phyloP scores from a whole-genome alignment of 768 basidiomycete species.

The Tricholoma bakamatsutake region DNA sequence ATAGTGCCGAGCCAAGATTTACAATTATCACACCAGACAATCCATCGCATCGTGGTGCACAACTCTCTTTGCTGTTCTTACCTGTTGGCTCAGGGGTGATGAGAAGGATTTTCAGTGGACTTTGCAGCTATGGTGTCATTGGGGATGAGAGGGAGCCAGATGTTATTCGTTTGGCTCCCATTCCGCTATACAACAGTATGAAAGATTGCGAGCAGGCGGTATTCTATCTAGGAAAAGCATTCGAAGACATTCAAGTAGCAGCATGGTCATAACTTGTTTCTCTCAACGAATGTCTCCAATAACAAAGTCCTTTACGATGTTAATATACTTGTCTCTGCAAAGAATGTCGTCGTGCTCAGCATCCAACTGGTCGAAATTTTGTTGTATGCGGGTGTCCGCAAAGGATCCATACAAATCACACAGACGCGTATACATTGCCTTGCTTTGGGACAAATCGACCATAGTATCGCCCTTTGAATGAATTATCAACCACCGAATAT shows the following conservation, averaged over 20 bases:
- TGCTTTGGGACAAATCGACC: conserved; percentile 58
- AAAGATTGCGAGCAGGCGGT: conserved; percentile 73
- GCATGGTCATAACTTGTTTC: neutral
- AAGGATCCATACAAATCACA: conserved; percentile 25
- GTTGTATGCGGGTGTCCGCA: conserved; percentile 15
- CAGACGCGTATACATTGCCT: conserved; percentile 54
- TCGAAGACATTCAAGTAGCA: conserved; percentile 24
- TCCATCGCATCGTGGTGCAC: conserved; percentile 68
- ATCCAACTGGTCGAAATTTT: conserved; percentile 34
- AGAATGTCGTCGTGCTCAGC: conserved; percentile 56
- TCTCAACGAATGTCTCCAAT: conserved; percentile 2
- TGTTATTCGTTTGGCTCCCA: conserved; percentile 85
- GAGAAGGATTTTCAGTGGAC: conserved; percentile 55
- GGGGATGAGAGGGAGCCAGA: conserved; percentile 91
- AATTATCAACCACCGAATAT: conserved; percentile 61
- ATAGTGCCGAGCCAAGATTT: conserved; percentile 44
- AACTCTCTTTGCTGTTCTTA: conserved; percentile 82
- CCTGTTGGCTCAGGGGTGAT: conserved; percentile 59
- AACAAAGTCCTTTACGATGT: conserved; percentile 41
- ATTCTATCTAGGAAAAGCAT: conserved; percentile 53
- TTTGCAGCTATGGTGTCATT: conserved; percentile 71
- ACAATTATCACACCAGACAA: conserved; percentile 88
- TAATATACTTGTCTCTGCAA: conserved; percentile 33
- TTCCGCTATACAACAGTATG: conserved; percentile 81
- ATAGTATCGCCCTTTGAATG: conserved; percentile 72